These are phyloP conservation scores for Monosporascus sp. DNA, from an alignment of 2,329 filamentous ascomycete species.

Conservation along the genomic window DNA sequence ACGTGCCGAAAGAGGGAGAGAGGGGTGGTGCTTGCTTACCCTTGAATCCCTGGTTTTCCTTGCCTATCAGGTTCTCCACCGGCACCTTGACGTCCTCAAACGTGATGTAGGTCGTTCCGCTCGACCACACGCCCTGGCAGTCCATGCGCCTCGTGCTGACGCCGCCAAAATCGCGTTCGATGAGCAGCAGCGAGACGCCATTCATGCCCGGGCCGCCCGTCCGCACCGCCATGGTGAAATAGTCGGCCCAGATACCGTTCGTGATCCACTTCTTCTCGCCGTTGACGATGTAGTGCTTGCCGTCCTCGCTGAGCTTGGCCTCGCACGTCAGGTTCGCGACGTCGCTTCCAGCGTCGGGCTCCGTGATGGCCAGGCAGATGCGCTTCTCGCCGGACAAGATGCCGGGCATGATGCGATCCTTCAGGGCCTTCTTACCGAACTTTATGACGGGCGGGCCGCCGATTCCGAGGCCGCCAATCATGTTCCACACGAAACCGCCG, in stretches of 20 bases:
- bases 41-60: conserved; percentile 97
- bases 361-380: conserved; percentile 95
- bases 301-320: conserved; percentile 89
- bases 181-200: conserved; percentile 83
- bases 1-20: not conserved
- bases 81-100: conserved; percentile 99
- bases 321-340: conserved; percentile 95
- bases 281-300: conserved; percentile 99
- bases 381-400: conserved; percentile 91
- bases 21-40: conserved; percentile 33
- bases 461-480: conserved; percentile 95
- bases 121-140: conserved; percentile 95
- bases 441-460: conserved; percentile 88
- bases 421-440: conserved; percentile 79
- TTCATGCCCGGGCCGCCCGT: conserved; percentile 89
- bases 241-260: conserved; percentile 94
- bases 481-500: conserved; percentile 93
- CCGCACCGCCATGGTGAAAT: conserved; percentile 94
- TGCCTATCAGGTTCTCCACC: conserved; percentile 97
- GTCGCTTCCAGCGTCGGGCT: conserved; percentile 90
- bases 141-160: conserved; percentile 95
- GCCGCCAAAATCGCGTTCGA: conserved; percentile 78
- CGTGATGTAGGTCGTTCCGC: conserved; percentile 93
- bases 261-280: conserved; percentile 99
- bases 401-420: conserved; percentile 81